Conservation (phyloP, 2,329 filamentous ascomycete genomes). For the Venturia oleaginea region DNA sequence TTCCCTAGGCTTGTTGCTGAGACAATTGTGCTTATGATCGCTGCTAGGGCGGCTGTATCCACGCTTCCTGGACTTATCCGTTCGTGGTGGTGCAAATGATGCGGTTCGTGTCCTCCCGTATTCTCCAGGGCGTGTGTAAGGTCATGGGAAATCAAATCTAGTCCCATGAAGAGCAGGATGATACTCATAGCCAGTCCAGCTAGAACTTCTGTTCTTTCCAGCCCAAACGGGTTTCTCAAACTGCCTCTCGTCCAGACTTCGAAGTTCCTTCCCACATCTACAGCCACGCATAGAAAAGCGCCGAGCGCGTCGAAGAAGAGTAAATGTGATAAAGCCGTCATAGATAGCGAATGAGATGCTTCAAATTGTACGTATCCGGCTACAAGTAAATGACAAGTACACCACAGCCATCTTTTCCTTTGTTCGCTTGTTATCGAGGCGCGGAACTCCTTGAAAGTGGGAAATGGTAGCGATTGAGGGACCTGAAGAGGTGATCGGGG, state of each 20-base stretch:
- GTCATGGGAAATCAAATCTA: slow-evolving; percentile 90
- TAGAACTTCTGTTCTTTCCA: slow-evolving; percentile 87
- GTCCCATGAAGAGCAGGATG: slow-evolving; percentile 91
- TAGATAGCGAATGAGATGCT: slow-evolving; percentile 75
- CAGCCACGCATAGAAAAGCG: slow-evolving; percentile 80
- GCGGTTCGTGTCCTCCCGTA: slow-evolving; percentile 59
- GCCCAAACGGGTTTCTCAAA: slow-evolving; percentile 84
- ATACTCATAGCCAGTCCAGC: slow-evolving; percentile 95
- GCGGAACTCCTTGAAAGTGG: slow-evolving; percentile 80
- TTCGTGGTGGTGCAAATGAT: slow-evolving; percentile 46
- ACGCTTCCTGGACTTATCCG: slow-evolving; percentile 33
- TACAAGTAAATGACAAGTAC: slow-evolving; percentile 74
- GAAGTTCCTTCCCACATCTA: slow-evolving; percentile 92
- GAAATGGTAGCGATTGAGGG: slow-evolving; percentile 84
- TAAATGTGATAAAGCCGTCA: slow-evolving; percentile 85
- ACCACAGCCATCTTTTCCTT: slow-evolving; percentile 76
- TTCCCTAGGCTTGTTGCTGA: slow-evolving; percentile 84
- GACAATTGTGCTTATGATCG: slow-evolving; percentile 72
- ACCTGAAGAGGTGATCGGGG: slow-evolving; percentile 79
- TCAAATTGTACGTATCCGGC: slow-evolving; percentile 80
- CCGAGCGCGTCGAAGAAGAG: slow-evolving; percentile 94
- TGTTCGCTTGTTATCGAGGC: slow-evolving; percentile 85
- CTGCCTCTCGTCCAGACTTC: slow-evolving; percentile 94
- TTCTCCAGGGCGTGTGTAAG: slow-evolving; percentile 85
- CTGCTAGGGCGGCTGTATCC: slow-evolving; percentile 71